These are phyloP conservation scores for Triangularia setosa DNA, from an alignment of 2,329 filamentous ascomycete species.

Conservation along the genomic window DNA sequence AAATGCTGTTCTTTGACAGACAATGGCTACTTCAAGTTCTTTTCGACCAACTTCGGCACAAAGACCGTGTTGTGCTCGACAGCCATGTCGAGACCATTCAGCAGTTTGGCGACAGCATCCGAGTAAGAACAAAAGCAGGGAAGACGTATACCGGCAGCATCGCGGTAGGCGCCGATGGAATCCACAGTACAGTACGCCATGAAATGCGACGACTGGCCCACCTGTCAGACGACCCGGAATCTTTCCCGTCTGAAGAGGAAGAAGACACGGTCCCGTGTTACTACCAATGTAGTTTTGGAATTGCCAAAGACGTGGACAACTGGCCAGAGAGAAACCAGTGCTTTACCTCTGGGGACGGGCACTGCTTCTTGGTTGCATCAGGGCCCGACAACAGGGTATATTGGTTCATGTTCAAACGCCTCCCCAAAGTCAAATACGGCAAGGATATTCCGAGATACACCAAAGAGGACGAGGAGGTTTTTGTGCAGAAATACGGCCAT, in stretches of 20 bases:
- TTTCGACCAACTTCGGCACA: constrained; percentile 33
- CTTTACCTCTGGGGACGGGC: too few relatives aligned
- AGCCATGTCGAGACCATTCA: constrained; percentile 25
- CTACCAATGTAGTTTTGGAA: constrained; percentile 38
- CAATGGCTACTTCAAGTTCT: constrained; percentile 33
- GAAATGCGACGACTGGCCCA: constrained; percentile 27
- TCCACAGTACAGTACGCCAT: constrained; percentile 32
- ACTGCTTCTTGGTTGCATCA: constrained; percentile 21
- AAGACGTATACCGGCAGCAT: constrained; percentile 25
- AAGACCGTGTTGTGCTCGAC: constrained; percentile 30
- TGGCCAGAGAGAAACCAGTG: constrained; percentile 9
- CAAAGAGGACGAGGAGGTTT: constrained; percentile 30
- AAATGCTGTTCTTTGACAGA: constrained; percentile 34
- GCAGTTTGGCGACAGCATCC: constrained; percentile 28
- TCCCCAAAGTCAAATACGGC: constrained; percentile 8
- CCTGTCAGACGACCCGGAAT: constrained; percentile 24
- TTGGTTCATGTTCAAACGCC: constrained; percentile 34
- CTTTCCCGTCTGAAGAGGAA: constrained; percentile 24
- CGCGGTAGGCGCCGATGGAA: constrained; percentile 39
- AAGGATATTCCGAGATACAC: constrained; percentile 33
- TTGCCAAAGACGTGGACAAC: constrained; percentile 29
- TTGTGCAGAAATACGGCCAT: constrained; percentile 27
- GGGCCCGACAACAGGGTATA: constrained; percentile 28
- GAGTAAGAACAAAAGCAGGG: constrained; percentile 31
- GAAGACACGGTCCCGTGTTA: constrained; percentile 18